Conservation (phyloP, 2,329 filamentous ascomycete species). For the Diaporthe aspalathi region DNA sequence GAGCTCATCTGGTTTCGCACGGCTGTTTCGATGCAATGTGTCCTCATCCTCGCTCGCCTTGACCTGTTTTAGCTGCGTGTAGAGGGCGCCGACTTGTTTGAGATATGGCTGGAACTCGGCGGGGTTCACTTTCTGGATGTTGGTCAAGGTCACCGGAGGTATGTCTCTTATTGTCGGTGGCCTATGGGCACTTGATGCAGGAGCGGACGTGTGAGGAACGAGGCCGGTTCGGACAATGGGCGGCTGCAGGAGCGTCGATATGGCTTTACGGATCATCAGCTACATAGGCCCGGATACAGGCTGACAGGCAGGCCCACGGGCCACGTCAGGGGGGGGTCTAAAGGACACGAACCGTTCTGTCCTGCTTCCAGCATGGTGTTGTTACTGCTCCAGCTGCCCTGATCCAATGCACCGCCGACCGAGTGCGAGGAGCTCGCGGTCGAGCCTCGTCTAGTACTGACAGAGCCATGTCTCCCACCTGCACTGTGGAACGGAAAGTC, state of each 20-base stretch:
- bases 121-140: constrained; percentile 83
- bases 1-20: constrained; percentile 57
- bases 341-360: constrained; percentile 75
- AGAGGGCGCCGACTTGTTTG: constrained; percentile 84
- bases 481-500: constrained; percentile 69
- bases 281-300: not conserved
- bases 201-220: constrained; percentile 79
- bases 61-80: constrained; percentile 87
- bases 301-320: not conserved
- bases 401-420: constrained; percentile 84
- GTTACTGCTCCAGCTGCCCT: constrained; percentile 63
- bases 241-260: constrained; percentile 91
- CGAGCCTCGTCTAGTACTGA: constrained; percentile 73
- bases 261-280: constrained; percentile 65
- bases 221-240: constrained; percentile 91
- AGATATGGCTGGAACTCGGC: constrained; percentile 88
- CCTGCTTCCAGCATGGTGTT: constrained; percentile 75
- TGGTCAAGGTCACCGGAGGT: constrained; percentile 90
- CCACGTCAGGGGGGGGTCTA: not conserved
- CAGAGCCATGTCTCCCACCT: constrained; percentile 35
- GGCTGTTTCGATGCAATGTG: constrained; percentile 51
- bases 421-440: constrained; percentile 90
- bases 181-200: constrained; percentile 78
- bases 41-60: constrained; percentile 80
- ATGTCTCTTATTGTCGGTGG: constrained; percentile 90